phyloP scores from a whole-genome alignment of 202 grass and related monocot genomes.

The Cymbopogon flexuosus region DNA sequence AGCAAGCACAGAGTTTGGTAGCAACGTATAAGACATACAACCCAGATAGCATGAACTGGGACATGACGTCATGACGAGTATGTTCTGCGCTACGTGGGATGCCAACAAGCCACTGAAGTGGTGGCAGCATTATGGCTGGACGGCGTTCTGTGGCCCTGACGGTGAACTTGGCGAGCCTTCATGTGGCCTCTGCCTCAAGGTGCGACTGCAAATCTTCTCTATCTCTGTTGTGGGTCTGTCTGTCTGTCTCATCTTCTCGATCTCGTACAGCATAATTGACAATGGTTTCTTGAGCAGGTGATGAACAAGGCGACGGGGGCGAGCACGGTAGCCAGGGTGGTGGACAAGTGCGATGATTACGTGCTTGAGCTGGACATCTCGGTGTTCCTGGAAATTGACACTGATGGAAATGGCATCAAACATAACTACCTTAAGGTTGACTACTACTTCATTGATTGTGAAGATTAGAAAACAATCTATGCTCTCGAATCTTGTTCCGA shows the following conservation, averaged over 20 bases:
- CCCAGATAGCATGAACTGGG: slow-evolving; percentile 33
- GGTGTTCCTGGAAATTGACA: no score
- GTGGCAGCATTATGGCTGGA: background rate
- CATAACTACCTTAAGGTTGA: no score
- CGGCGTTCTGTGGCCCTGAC: background rate
- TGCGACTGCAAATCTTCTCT: background rate
- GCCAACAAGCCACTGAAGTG: background rate
- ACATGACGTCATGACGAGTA: slow-evolving; percentile 26
- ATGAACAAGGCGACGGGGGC: no score
- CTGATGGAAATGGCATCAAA: no score
- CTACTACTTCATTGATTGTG: no score
- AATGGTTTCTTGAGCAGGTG: background rate
- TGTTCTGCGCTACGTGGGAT: background rate
- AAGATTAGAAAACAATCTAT: no score
- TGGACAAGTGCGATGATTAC: no score
- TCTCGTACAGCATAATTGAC: background rate
- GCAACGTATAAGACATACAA: slow-evolving; percentile 45
- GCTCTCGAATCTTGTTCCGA: no score
- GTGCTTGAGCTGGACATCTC: no score
- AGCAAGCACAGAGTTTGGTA: background rate
- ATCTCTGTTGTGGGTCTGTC: background rate
- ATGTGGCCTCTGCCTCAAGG: slow-evolving; percentile 44
- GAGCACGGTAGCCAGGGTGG: no score
- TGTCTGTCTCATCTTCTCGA: no score
- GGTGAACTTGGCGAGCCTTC: slow-evolving; percentile 23